These are phyloP conservation scores for Pluteus cervinus DNA, from an alignment of 768 basidiomycete species.

Conservation along the genomic window DNA sequence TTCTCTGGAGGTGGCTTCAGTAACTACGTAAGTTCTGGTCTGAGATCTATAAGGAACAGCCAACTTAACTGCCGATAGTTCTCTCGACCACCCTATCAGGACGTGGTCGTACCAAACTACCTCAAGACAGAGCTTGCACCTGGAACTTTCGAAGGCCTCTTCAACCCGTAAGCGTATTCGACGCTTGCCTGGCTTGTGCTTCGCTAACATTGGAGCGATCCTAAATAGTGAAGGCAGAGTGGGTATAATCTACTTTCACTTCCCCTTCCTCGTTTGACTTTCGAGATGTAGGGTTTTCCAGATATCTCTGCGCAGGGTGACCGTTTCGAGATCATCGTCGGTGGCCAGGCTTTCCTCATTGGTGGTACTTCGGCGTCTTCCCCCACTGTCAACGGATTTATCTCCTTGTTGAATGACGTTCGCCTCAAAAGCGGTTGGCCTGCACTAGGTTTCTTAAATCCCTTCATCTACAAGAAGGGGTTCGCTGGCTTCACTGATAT, in stretches of 20 bases:
- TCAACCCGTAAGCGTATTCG: slow-evolving; percentile 43
- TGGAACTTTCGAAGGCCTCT: slow-evolving; percentile 51
- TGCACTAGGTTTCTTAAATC: slow-evolving; percentile 65
- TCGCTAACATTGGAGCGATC: slow-evolving; percentile 1
- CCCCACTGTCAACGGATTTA: slow-evolving; percentile 58
- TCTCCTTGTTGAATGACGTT: slow-evolving; percentile 63
- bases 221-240: slow-evolving; percentile 45
- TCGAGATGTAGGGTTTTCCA: slow-evolving; percentile 41
- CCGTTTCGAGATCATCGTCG: slow-evolving; percentile 41
- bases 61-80: slow-evolving; percentile 29
- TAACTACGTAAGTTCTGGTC: slow-evolving; percentile 40
- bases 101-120: slow-evolving; percentile 35
- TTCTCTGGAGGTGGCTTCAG: slow-evolving; percentile 78
- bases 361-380: slow-evolving; percentile 63
- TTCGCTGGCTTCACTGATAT: slow-evolving; percentile 49
- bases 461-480: slow-evolving; percentile 45
- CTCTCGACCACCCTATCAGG: slow-evolving; percentile 48
- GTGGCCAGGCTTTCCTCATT: slow-evolving; percentile 29
- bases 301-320: slow-evolving; percentile 60
- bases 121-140: slow-evolving; percentile 35
- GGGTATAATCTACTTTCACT: slow-evolving; percentile 12
- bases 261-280: background rate
- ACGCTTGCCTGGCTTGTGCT: no score
- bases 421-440: slow-evolving; percentile 34
- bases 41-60: background rate